phyloP scores from a whole-genome alignment of 1,139 yeast species.

The Geotrichum klebahnii region DNA sequence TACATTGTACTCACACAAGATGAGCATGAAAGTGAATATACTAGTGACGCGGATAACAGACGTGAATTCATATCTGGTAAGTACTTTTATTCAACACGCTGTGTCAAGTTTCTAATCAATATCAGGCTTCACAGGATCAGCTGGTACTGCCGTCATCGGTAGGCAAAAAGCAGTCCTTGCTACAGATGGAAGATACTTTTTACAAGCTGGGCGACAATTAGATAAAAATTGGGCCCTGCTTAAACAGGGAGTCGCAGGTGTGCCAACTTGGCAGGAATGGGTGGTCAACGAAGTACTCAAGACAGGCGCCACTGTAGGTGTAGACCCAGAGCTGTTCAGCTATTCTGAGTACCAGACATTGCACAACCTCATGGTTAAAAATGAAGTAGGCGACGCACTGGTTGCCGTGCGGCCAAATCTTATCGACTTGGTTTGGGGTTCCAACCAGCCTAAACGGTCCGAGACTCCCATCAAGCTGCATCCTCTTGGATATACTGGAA shows the following conservation, averaged over 20 bases:
- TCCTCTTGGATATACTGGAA: conserved; percentile 43
- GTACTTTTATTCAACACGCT: not conserved
- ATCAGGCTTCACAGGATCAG: conserved; percentile 72
- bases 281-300: conserved; percentile 43
- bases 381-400: conserved; percentile 34
- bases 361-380: conserved; percentile 38
- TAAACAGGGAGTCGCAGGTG: conserved; percentile 73
- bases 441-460: conserved; percentile 41
- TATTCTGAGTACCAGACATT: conserved; percentile 45
- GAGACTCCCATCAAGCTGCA: conserved; percentile 35
- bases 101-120: not conserved
- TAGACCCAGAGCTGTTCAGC: conserved; percentile 68
- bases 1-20: conserved; percentile 88
- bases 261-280: conserved; percentile 89
- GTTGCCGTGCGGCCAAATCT: conserved; percentile 66
- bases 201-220: conserved; percentile 82
- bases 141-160: conserved; percentile 88
- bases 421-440: conserved; percentile 71
- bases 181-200: conserved; percentile 92
- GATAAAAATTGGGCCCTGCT: conserved; percentile 79
- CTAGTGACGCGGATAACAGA: conserved; percentile 72
- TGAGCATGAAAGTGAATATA: conserved; percentile 90
- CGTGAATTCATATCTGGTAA: conserved; percentile 67
- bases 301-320: conserved; percentile 44
- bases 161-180: conserved; percentile 69